These are phyloP conservation scores for Globisporangium carolinianum DNA, from an alignment of 352 stramenopile species.

Conservation along the genomic window DNA sequence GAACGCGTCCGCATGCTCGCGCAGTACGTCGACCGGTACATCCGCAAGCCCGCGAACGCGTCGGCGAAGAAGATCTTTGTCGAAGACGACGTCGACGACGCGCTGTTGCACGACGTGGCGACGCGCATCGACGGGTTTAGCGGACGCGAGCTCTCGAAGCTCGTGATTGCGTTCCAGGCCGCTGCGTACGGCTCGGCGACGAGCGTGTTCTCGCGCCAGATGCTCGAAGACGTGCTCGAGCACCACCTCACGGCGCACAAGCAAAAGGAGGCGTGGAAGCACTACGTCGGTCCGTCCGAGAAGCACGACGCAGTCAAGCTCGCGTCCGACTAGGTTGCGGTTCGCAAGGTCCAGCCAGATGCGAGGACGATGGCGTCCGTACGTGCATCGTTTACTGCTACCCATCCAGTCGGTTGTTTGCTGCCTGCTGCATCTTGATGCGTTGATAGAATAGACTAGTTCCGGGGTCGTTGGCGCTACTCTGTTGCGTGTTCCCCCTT, in stretches of 20 bases:
- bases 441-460: constrained; percentile 80
- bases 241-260: constrained; percentile 91
- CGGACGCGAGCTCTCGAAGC: constrained; percentile 98
- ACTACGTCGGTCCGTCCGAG: constrained; percentile 56
- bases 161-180: constrained; percentile 98
- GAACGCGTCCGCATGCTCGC: constrained; percentile 97
- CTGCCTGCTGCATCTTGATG: constrained; percentile 11
- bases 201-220: constrained; percentile 89
- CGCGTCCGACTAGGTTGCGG: constrained; percentile 30
- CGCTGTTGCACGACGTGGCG: constrained; percentile 90
- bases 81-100: constrained; percentile 88
- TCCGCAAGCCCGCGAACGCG: constrained; percentile 84
- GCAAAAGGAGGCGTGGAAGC: constrained; percentile 92
- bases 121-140: constrained; percentile 95
- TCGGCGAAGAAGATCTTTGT: constrained; percentile 87
- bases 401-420: too few relatives aligned
- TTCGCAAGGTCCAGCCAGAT: constrained; percentile 1
- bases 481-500: constrained; percentile 32
- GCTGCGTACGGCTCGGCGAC: constrained; percentile 94
- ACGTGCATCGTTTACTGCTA: too few relatives aligned
- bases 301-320: constrained; percentile 49
- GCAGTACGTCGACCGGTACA: constrained; percentile 98
- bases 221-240: constrained; percentile 92
- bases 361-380: neutral
- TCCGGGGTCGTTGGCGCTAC: constrained; percentile 80